A percentile compares a stretch with the other conserved stretches of the same genome.
Evolutionary conservation across 306 rosid species (phyloP).

Genomic region (Cicer arietinum): DNA sequence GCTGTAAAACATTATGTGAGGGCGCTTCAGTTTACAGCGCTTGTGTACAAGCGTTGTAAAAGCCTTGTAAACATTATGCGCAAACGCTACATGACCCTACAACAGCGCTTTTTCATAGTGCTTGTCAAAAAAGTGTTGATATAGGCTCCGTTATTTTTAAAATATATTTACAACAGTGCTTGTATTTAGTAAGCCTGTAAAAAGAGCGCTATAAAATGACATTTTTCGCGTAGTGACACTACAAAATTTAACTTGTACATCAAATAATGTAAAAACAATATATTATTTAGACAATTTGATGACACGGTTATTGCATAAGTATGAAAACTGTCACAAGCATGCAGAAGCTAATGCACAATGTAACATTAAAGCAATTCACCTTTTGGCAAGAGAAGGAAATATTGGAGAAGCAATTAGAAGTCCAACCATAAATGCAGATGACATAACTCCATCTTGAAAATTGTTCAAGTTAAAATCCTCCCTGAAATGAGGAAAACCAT

Average conservation of each 20-base stretch:
- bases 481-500: constrained; percentile 52
- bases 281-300: background rate
- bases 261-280: constrained; percentile 26
- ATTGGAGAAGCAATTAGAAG: constrained; percentile 90
- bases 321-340: background rate
- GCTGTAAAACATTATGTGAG: too few relatives aligned
- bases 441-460: constrained; percentile 87
- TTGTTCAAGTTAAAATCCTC: constrained; percentile 88
- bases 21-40: too few relatives aligned
- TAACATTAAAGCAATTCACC: constrained; percentile 53
- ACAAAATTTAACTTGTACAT: background rate
- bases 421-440: constrained; percentile 97
- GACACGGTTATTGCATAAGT: background rate
- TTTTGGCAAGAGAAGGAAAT: constrained; percentile 85
- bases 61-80: too few relatives aligned
- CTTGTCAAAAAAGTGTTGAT: too few relatives aligned
- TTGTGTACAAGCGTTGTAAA: too few relatives aligned
- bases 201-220: too few relatives aligned
- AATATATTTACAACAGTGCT: too few relatives aligned
- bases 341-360: constrained; percentile 25
- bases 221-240: background rate
- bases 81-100: too few relatives aligned
- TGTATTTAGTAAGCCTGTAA: too few relatives aligned
- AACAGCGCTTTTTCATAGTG: too few relatives aligned
- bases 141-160: too few relatives aligned